Evolutionary conservation across 768 basidiomycete genomes (phyloP).

Genomic region (Sarcodon aspratus): DNA sequence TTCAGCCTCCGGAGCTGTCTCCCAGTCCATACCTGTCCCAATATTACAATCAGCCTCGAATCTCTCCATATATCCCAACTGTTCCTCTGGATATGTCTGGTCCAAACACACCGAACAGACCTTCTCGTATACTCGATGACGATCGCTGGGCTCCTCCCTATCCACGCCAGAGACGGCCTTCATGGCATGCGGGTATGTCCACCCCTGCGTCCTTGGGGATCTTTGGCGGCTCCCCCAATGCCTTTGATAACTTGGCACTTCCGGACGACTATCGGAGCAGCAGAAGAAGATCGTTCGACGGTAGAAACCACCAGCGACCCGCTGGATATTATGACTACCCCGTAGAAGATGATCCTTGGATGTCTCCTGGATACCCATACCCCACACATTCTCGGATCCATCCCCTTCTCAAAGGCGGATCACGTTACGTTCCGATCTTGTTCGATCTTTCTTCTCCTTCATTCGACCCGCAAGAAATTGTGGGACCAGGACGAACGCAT

Average conservation of each 20-base stretch:
- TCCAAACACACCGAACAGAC: conserved; percentile 2
- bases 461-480: conserved; percentile 31
- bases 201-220: conserved; percentile 1
- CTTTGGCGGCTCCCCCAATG: conserved; percentile 8
- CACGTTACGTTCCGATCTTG: conserved; percentile 29
- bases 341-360: not conserved
- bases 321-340: not conserved
- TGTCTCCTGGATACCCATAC: conserved; percentile 6
- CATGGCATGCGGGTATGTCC: conserved; percentile 13
- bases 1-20: not conserved
- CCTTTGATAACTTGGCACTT: conserved; percentile 4
- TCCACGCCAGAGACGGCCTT: conserved; percentile 11
- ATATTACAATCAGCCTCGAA: conserved; percentile 6
- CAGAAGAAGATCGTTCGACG: conserved; percentile 13
- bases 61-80: conserved; percentile 13
- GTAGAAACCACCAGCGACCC: conserved; percentile 11
- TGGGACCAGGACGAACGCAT: conserved; percentile 25
- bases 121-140: conserved; percentile 2
- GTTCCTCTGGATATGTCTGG: conserved; percentile 2
- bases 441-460: conserved; percentile 44
- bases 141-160: not conserved
- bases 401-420: conserved; percentile 43
- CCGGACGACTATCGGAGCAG: conserved; percentile 7
- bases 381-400: conserved; percentile 19
- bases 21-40: conserved; percentile 10